Percentiles rank a stretch among this genome's conserved stretches.
phyloP scores from a whole-genome alignment of 345 rosid genomes.

The Moricandia moricandioides region DNA sequence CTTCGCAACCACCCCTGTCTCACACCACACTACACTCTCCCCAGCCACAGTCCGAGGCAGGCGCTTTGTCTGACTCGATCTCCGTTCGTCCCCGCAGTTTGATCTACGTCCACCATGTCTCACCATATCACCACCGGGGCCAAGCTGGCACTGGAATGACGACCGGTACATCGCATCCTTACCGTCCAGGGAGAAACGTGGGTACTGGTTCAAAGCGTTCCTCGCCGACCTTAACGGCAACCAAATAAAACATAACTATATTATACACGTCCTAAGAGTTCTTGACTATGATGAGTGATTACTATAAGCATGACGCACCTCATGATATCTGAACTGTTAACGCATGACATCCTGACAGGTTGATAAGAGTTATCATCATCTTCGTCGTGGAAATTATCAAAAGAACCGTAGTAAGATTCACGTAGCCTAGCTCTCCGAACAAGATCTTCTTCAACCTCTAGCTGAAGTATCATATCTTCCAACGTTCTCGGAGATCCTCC shows the following conservation, averaged over 20 bases:
- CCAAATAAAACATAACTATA: not conserved
- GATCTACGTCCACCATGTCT: slow-evolving; percentile 24
- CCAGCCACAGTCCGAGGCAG: slow-evolving; percentile 49
- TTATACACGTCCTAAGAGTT: not conserved
- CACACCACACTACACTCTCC: slow-evolving; percentile 80
- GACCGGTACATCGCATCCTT: slow-evolving; percentile 89
- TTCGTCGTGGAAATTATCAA: not conserved
- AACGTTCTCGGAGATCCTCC: slow-evolving; percentile 44
- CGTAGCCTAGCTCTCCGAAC: slow-evolving; percentile 50
- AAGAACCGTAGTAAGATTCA: slow-evolving; percentile 27
- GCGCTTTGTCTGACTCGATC: slow-evolving; percentile 19
- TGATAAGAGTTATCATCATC: slow-evolving; percentile 19
- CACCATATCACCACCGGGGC: slow-evolving; percentile 18
- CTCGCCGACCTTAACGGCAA: slow-evolving; percentile 53
- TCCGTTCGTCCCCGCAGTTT: slow-evolving; percentile 31
- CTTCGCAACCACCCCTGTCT: slow-evolving; percentile 85
- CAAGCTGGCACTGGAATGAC: slow-evolving; percentile 49
- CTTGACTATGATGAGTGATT: not conserved
- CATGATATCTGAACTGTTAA: slow-evolving; percentile 72
- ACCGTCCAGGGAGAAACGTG: slow-evolving; percentile 88
- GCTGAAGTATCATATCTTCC: slow-evolving; percentile 82
- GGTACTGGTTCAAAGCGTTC: slow-evolving; percentile 84
- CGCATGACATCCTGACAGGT: slow-evolving; percentile 66
- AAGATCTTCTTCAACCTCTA: slow-evolving; percentile 74
- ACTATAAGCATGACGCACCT: slow-evolving; percentile 25